Evolutionary conservation across 371 early-diverging fungal genomes (phyloP), one percentile per base, ranked within the genome.

Genomic region (Mortierella sp.): DNA sequence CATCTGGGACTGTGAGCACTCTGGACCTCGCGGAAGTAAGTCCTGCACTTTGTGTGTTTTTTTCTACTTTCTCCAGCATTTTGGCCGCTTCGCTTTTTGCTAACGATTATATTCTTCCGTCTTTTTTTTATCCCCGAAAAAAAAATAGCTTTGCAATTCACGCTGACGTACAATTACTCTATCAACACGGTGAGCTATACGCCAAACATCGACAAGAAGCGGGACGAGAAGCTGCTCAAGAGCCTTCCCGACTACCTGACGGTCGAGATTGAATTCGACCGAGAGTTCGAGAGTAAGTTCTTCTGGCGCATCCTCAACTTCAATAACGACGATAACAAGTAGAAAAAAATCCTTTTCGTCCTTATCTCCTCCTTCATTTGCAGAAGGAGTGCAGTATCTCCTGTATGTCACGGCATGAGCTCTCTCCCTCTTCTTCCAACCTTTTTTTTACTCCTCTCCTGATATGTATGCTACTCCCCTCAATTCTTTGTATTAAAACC

Each of bases 11-110:
- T 83, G 78, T 39, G 83, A 83, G 47, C 76, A 78, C 6, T 50
- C 75, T 39, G 83, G 83, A 31, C 68, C 66, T 66, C 69, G 64
- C 26, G 83, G 83, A 5, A 83, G 83, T 83, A 83, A 16, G 76
- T 83, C 10, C 70, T 29, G 14, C 29, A 13, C 8, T 53, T 8
- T 19, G 31, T 11, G 26, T 26, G 37, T 34, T 41, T 44, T n/a
- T 16, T 31, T 7, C n/a, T 64, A 31, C 58, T 31, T 24, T 61
- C 13, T 13, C 19, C 10, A 2, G 26, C 6, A 26, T 43, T 22
- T 13, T 43, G 1, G 5, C 16, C 11, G 10, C n/a, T 66, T n/a
- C n/a, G n/a, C n/a, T n/a, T n/a, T n/a, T n/a, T n/a, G n/a, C n/a
- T n/a, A n/a, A n/a, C n/a, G n/a, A n/a, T n/a, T n/a, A n/a, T n/a